phyloP scores from a whole-genome alignment of 2,329 filamentous ascomycete genomes.

The Bipolaris bicolor region DNA sequence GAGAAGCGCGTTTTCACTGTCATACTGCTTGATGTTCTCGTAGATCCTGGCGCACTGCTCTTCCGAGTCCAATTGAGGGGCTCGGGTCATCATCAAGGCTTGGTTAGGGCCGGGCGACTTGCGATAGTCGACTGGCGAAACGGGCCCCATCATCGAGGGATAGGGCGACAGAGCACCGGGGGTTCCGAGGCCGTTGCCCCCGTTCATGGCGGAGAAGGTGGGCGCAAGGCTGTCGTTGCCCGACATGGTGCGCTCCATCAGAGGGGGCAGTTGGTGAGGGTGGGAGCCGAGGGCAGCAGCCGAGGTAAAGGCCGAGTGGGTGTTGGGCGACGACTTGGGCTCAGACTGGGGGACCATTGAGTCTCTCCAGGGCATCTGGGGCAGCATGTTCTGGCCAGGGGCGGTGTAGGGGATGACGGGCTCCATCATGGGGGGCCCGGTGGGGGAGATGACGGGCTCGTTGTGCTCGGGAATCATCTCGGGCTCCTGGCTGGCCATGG shows the following conservation, averaged over 20 bases:
- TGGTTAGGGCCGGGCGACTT: slow-evolving; percentile 73
- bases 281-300: slow-evolving; percentile 64
- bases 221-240: slow-evolving; percentile 67
- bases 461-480: slow-evolving; percentile 60
- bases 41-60: slow-evolving; percentile 85
- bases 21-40: slow-evolving; percentile 81
- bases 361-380: slow-evolving; percentile 93
- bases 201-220: slow-evolving; percentile 72
- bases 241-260: slow-evolving; percentile 68
- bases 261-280: slow-evolving; percentile 68
- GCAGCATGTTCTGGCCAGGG: slow-evolving; percentile 76
- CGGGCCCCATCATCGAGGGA: slow-evolving; percentile 69
- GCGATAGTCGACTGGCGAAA: slow-evolving; percentile 71
- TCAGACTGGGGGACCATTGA: slow-evolving; percentile 79
- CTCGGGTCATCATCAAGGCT: slow-evolving; percentile 67
- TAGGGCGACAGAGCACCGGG: slow-evolving; percentile 77
- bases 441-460: slow-evolving; percentile 75
- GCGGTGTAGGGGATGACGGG: slow-evolving; percentile 72
- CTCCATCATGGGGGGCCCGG: slow-evolving; percentile 75
- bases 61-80: slow-evolving; percentile 82
- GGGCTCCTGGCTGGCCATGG: slow-evolving; percentile 72
- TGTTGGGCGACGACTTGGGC: slow-evolving; percentile 75
- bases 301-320: slow-evolving; percentile 63
- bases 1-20: slow-evolving; percentile 80
- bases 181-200: slow-evolving; percentile 71